phyloP scores from a whole-genome alignment of 1,139 yeast species.

The Nakaseomyces nivariensis region DNA sequence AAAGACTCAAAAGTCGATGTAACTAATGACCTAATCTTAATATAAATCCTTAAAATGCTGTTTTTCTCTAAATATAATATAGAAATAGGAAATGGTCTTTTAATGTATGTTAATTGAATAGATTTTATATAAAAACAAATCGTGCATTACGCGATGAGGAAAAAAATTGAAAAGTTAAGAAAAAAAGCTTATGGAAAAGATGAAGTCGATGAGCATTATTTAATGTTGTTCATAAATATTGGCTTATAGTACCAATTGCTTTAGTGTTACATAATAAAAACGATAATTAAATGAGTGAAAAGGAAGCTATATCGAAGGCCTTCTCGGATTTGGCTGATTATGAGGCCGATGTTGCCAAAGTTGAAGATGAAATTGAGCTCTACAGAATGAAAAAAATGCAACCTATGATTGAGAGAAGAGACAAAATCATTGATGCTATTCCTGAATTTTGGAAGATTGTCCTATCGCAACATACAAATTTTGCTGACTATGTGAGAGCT shows the following conservation, averaged over 20 bases:
- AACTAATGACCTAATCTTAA: too few species aligned
- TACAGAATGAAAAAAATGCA: conserved; percentile 42
- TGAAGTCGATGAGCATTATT: background rate
- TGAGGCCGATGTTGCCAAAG: conserved; percentile 45
- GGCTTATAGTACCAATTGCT: background rate
- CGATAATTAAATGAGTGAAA: conserved; percentile 3
- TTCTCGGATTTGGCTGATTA: conserved; percentile 40
- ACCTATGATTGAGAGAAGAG: conserved; percentile 42
- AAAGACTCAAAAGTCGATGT: too few species aligned
- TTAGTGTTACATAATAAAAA: background rate
- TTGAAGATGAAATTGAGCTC: conserved; percentile 46
- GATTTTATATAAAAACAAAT: too few species aligned
- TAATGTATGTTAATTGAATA: too few species aligned
- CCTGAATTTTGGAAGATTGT: conserved; percentile 74
- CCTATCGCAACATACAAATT: conserved; percentile 64
- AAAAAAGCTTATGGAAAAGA: too few species aligned
- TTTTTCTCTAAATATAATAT: background rate
- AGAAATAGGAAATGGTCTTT: too few species aligned
- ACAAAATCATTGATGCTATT: conserved; percentile 37
- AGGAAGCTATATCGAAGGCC: conserved; percentile 15
- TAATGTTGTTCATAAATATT: too few species aligned
- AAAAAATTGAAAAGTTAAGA: too few species aligned
- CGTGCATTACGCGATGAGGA: too few species aligned
- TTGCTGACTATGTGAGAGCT: conserved; percentile 56
- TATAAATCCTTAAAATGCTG: background rate